These are phyloP conservation scores for Triticum monococcum DNA, from an alignment of 176 grass and related monocot species.

Conservation along the genomic window DNA sequence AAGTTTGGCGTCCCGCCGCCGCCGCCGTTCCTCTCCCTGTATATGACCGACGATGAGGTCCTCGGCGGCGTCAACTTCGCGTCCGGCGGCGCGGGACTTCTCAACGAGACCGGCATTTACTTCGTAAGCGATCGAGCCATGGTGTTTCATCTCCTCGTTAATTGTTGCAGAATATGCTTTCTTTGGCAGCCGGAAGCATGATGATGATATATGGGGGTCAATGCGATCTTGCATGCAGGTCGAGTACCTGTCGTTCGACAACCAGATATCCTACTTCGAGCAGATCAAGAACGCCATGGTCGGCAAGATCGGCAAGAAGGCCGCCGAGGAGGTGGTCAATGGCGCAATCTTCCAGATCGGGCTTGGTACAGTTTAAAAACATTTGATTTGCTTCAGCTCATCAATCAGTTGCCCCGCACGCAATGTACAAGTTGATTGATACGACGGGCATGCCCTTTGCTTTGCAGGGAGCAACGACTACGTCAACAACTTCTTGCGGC, in stretches of 20 bases:
- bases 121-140: slow-evolving; percentile 49
- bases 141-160: background rate
- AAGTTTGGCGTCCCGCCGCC: slow-evolving; percentile 71
- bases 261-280: slow-evolving; percentile 79
- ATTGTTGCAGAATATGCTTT: background rate
- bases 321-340: slow-evolving; percentile 62
- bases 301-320: slow-evolving; percentile 64
- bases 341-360: slow-evolving; percentile 72
- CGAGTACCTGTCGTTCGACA: slow-evolving; percentile 90
- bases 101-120: slow-evolving; percentile 95
- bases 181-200: background rate
- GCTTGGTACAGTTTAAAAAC: slow-evolving; percentile 45
- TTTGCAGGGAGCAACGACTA: slow-evolving; percentile 95
- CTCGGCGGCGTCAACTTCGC: slow-evolving; percentile 84
- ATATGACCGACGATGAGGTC: slow-evolving; percentile 68
- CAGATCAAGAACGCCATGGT: slow-evolving; percentile 57
- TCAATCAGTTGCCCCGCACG: background rate
- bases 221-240: slow-evolving; percentile 51
- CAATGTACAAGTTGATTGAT: background rate
- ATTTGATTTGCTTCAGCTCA: background rate
- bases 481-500: slow-evolving; percentile 94
- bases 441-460: background rate
- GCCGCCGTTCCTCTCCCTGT: slow-evolving; percentile 72
- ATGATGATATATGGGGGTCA: background rate
- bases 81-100: slow-evolving; percentile 83